Evolutionary conservation across 177 flowering plant genomes (phyloP).

Genomic region (Vitis hybrid): DNA sequence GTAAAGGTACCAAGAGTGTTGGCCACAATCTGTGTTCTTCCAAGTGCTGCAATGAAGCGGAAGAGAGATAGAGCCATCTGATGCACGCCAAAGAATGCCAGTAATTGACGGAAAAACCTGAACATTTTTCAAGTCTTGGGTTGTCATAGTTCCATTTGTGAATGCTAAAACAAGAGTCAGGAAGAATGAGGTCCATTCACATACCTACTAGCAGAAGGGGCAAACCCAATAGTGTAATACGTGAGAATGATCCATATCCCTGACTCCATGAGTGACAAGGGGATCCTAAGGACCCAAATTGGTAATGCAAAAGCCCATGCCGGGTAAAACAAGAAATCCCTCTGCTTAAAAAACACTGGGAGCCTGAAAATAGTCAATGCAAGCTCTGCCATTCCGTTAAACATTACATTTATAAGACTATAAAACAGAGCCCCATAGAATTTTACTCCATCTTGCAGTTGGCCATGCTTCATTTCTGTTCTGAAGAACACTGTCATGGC

Average conservation of each 20-base stretch:
- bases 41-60: slow-evolving; percentile 74
- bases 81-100: slow-evolving; percentile 67
- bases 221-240: slow-evolving; percentile 52
- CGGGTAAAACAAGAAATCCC: slow-evolving; percentile 47
- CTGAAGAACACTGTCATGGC: slow-evolving; percentile 39
- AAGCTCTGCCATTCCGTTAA: slow-evolving; percentile 53
- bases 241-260: slow-evolving; percentile 45
- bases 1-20: slow-evolving; percentile 58
- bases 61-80: slow-evolving; percentile 86
- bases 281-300: slow-evolving; percentile 41
- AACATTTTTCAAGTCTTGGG: background rate
- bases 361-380: slow-evolving; percentile 42
- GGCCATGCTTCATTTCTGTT: slow-evolving; percentile 33
- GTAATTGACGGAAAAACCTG: slow-evolving; percentile 76
- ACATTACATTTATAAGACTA: slow-evolving; percentile 40
- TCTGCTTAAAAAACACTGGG: slow-evolving; percentile 53
- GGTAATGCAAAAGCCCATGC: slow-evolving; percentile 52
- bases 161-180: background rate
- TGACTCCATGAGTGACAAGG: slow-evolving; percentile 48
- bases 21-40: slow-evolving; percentile 70
- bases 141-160: background rate
- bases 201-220: slow-evolving; percentile 44
- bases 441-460: slow-evolving; percentile 23
- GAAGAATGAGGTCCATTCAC: background rate
- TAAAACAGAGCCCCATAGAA: slow-evolving; percentile 46